Evolutionary conservation across 345 rosid species (phyloP).

Genomic region (Rhizophora apiculata): DNA sequence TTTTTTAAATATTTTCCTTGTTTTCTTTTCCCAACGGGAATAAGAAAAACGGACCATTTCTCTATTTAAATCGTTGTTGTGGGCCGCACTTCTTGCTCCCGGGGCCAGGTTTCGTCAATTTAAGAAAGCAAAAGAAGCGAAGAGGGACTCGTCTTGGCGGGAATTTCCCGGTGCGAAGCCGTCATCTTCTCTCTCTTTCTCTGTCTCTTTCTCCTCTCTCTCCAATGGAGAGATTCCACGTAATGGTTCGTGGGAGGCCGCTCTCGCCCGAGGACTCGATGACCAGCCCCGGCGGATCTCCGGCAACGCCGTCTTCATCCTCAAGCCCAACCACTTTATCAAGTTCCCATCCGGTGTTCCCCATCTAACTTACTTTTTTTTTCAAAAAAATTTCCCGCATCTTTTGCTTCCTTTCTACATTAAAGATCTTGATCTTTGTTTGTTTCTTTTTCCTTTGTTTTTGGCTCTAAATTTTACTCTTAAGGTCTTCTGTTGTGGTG

Average conservation of each 20-base stretch:
- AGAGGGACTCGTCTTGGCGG: no score
- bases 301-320: conserved; percentile 56
- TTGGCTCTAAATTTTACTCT: not conserved
- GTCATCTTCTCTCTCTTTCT: not conserved
- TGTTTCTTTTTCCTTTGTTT: not conserved
- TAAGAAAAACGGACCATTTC: no score
- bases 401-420: not conserved
- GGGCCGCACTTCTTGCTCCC: no score
- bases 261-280: conserved; percentile 67
- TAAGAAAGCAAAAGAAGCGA: no score
- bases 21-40: no score
- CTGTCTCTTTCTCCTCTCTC: not conserved
- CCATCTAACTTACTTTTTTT: not conserved
- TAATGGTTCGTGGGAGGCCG: conserved; percentile 74
- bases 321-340: conserved; percentile 35
- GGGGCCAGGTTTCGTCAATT: no score
- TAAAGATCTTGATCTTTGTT: not conserved
- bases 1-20: no score
- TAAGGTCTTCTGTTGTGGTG: not conserved
- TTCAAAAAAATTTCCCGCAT: no score
- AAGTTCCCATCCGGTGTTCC: conserved; percentile 67
- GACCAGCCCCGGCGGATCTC: conserved; percentile 61
- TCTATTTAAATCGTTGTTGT: no score
- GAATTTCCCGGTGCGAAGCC: no score
- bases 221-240: conserved; percentile 88